Evolutionary conservation across 2,329 filamentous ascomycete genomes (phyloP), one percentile per base, ranked within the genome.

Genomic region (Emmonsia crescens): DNA sequence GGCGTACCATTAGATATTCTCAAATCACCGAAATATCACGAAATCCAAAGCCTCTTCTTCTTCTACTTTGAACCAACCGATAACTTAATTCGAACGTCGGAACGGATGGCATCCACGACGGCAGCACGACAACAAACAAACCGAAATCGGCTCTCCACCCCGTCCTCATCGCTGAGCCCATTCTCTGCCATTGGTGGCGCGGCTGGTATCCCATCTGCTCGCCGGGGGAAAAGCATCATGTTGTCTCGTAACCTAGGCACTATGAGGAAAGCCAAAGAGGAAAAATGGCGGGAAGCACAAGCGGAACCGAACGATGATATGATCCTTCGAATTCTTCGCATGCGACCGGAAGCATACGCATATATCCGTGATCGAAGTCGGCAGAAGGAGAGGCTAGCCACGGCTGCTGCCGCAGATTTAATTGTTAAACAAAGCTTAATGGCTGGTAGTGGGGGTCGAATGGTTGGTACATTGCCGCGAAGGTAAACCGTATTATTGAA

Each of bases 261-360:
- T 8, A 97, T 99, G 91, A 88, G 86, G 68, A 90, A 93, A 72
- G 91, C 89, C 48, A 97, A 97, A 76, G 91, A 96, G 73, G 93
- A 96, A 76, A 96, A 96, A 78, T 83, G 94, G 65, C 91, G 92
- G 68, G 93, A 97, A 73, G 91, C 91, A 1, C 94, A 99, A 73
- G 93, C 94, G 1, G 94, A 97, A 73, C 93, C 94, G 1, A 96
- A 88, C 72, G 94, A 99, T 74, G 94, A 99, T 73, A 97, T 97
- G 89, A 97, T 99, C 67, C 76, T 99, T 69, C 83, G 94, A 24
- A 99, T 99, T 66, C 76, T 99, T 66, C 83, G 94, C 59, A 99
- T 99, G 94, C 82, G 94, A 55, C 91, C 91, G 2, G 94, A 97
- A 77, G 94, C 94, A 2, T 83, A 86, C 57, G 79, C 84, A 40